A percentile compares a stretch with the other conserved stretches of the same genome.
Evolutionary conservation across 345 rosid genomes (phyloP).

Genomic region (Passiflora organensis): DNA sequence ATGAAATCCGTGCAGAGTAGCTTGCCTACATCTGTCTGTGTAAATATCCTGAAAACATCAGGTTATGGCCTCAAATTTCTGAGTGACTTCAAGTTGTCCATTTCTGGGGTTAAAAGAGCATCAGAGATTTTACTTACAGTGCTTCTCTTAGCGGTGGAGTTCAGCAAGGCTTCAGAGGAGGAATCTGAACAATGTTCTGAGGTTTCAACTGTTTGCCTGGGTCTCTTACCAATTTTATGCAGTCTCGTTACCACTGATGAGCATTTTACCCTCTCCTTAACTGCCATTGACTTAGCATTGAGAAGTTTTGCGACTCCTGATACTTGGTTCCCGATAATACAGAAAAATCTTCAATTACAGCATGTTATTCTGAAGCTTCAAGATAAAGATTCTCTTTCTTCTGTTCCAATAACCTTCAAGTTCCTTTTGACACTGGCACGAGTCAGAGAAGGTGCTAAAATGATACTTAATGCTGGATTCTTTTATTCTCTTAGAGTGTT

Average conservation of each 20-base stretch:
- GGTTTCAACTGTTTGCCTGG: slow-evolving; percentile 59
- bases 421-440: slow-evolving; percentile 73
- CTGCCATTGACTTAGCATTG: slow-evolving; percentile 54
- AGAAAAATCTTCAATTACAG: slow-evolving; percentile 56
- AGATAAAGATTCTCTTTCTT: slow-evolving; percentile 42
- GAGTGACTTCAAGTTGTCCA: slow-evolving; percentile 41
- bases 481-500: slow-evolving; percentile 56
- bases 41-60: slow-evolving; percentile 48
- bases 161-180: slow-evolving; percentile 21
- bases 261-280: slow-evolving; percentile 53
- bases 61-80: slow-evolving; percentile 62
- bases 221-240: slow-evolving; percentile 70
- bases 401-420: slow-evolving; percentile 50
- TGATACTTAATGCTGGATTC: slow-evolving; percentile 72
- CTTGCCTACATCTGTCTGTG: slow-evolving; percentile 40
- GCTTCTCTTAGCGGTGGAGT: slow-evolving; percentile 51
- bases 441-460: slow-evolving; percentile 76
- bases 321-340: slow-evolving; percentile 80
- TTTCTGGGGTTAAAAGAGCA: slow-evolving; percentile 36
- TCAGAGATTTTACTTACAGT: slow-evolving; percentile 56
- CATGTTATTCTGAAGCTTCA: slow-evolving; percentile 59
- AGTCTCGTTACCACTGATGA: slow-evolving; percentile 48
- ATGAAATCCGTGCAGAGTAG: slow-evolving; percentile 39
- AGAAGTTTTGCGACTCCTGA: slow-evolving; percentile 57
- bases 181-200: slow-evolving; percentile 50